Base-by-base conservation (phyloP, 306 rosid genomes). In the Hylodesmum podocarpum region DNA sequence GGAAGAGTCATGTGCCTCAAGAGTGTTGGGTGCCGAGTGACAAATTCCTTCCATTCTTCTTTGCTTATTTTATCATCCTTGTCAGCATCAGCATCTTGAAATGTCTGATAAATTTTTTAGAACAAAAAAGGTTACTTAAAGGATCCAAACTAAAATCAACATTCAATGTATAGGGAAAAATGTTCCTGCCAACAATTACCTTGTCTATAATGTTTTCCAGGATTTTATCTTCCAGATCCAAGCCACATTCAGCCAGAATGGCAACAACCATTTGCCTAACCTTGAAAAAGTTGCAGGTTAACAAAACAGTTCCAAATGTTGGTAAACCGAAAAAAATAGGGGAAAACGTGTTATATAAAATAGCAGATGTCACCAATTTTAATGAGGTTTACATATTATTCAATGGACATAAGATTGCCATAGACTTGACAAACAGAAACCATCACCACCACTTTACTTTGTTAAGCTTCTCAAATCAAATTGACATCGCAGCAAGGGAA, bases 251-350 rank as follows among this genome's bases (percentile, higher is more conserved):
- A 61, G 79, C 55, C 85, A 91, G 50, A 57, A 79, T 84, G 21
- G 96, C 92, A 53, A 78, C 82, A 43, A 89, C 89, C 97, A 91
- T 87, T 81, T 89, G 89, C 76, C 63, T 86, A 25, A 91, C 94
- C 96, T 89, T 82, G 50, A 77, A 78, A 76, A 8, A 9, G 28
- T 50, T 31, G 21, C 19, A 21, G 66, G 75, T 18, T 37, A 12
- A 14, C 39, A 34, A 18, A 69, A 51, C 49, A 37, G 70, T 53
- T 75, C 21, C 13, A 78, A 13, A n/a, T 59, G 59, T 18, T 19
- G 40, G 65, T 28, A 37, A 34, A 53, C 19, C 6, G 44, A 65
- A 59, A 67, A 19, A 3, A 25, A 43, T 18, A 14, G 41, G 22
- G 6, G 13, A n/a, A 21, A 46, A 19, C 43, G 57, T 13, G 14